Base-by-base conservation (phyloP, 2,329 filamentous ascomycete genomes). In the Pseudogymnoascus sp. region DNA sequence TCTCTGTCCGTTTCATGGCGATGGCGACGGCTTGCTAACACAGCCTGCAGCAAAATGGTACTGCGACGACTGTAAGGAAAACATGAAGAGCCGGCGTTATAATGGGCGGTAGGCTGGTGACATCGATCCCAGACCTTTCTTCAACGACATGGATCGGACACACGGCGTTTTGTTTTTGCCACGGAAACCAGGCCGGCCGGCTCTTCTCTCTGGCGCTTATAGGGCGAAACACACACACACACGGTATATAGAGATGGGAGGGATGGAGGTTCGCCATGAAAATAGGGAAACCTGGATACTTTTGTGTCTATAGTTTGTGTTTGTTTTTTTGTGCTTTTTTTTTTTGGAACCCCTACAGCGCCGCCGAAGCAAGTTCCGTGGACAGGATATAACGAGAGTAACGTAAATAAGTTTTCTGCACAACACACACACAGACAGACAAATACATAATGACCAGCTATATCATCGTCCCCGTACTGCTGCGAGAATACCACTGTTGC, bases 31-130 rank as follows among this genome's bases (percentile, higher is more conserved):
- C 5, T 25, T 38, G 33, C 58, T 60, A 60, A 60, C 58, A 38
- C 19, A 1, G 22, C 2, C 23, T 19, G 49, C 49, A 72, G 70
- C 69, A 30, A 72, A 71, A 69, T 72, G 70, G 70, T 72, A 69
- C 42, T 72, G 70, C 64, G 69, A 72, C 49, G 70, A 71, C 39
- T 72, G 70, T 55, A 72, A 69, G 60, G 69, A 70, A 23, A 69
- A 68, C 58, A 49, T 68, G 42, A 71, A 69, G 59, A 61, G 42
- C 16, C 69, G 68, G 63, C 67, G 69, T 42, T 68, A 70, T 42
- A 71, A 68, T 52, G 62, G 66, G 30, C 68, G 68, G 22, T 61
- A 49, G 28, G 22, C 49, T 38, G 58, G 35, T 35, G 58, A 41
- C 25, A 23, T 16, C 11, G 19, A 23, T 60, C 33, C 33, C 33